Conservation (phyloP, 345 rosid species). For the Murraya paniculata region DNA sequence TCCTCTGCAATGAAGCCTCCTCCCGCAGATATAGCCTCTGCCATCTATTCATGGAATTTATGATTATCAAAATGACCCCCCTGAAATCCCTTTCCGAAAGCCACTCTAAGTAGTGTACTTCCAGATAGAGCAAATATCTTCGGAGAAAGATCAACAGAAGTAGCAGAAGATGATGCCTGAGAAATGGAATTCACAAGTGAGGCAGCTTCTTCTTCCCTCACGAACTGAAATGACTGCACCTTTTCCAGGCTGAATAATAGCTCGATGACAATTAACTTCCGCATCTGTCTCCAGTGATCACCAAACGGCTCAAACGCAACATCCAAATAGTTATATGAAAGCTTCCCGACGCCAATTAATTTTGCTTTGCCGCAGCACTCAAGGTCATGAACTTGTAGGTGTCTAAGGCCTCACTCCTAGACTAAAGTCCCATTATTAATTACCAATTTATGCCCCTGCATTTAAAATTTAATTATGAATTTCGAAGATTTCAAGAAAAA, state of each 20-base stretch:
- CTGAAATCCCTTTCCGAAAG: conserved; percentile 32
- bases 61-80: conserved; percentile 14
- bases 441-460: too few species aligned
- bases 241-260: conserved; percentile 31
- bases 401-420: too few species aligned
- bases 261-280: conserved; percentile 27
- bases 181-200: conserved; percentile 28
- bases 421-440: too few species aligned
- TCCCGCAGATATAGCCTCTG: conserved; percentile 3
- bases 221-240: conserved; percentile 27
- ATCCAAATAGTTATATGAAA: conserved; percentile 20
- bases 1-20: conserved; percentile 22
- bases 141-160: conserved; percentile 28
- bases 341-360: conserved; percentile 12
- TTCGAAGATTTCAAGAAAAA: too few species aligned
- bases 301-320: conserved; percentile 30
- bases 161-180: conserved; percentile 12
- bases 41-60: conserved; percentile 9
- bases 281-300: conserved; percentile 29
- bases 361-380: conserved; percentile 30
- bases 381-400: conserved; percentile 21
- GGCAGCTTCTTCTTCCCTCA: conserved; percentile 36
- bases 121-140: conserved; percentile 23
- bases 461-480: too few species aligned
- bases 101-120: conserved; percentile 25